Conservation (phyloP, 805 yeast species). For the Candida vaughaniae region DNA sequence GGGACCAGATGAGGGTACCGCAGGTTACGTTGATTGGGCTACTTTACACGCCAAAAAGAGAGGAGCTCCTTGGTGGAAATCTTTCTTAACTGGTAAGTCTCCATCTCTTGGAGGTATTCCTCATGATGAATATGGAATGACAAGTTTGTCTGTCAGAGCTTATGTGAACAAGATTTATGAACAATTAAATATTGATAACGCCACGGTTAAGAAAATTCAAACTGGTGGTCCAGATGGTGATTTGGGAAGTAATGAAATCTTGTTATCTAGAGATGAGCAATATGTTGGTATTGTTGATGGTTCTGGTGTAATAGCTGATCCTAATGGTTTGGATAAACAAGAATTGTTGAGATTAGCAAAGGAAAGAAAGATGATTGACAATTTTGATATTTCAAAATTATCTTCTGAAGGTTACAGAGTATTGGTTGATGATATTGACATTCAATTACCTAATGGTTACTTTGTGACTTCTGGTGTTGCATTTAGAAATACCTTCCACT, state of each 20-base stretch:
- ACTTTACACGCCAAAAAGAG: conserved; percentile 87
- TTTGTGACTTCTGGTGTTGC: conserved; percentile 78
- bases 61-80: conserved; percentile 98
- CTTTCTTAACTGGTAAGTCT: conserved; percentile 94
- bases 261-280: conserved; percentile 76
- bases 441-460: conserved; percentile 73
- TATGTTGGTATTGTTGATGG: conserved; percentile 94
- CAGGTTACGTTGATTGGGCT: conserved; percentile 95
- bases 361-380: conserved; percentile 69
- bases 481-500: conserved; percentile 89
- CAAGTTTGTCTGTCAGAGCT: conserved; percentile 89
- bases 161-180: conserved; percentile 86
- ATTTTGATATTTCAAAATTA: conserved; percentile 65
- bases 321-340: conserved; percentile 76
- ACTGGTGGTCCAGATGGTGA: conserved; percentile 99
- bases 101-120: conserved; percentile 96
- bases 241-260: conserved; percentile 91
- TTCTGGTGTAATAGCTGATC: conserved; percentile 91
- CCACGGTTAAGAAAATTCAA: conserved; percentile 73
- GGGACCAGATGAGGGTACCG: conserved; percentile 99
- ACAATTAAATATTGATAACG: conserved; percentile 61
- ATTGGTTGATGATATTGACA: conserved; percentile 79
- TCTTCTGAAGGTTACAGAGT: conserved; percentile 77
- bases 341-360: conserved; percentile 81
- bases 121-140: conserved; percentile 98